Conservation (phyloP, 306 rosid species). For the Quercus berberidifolia region DNA sequence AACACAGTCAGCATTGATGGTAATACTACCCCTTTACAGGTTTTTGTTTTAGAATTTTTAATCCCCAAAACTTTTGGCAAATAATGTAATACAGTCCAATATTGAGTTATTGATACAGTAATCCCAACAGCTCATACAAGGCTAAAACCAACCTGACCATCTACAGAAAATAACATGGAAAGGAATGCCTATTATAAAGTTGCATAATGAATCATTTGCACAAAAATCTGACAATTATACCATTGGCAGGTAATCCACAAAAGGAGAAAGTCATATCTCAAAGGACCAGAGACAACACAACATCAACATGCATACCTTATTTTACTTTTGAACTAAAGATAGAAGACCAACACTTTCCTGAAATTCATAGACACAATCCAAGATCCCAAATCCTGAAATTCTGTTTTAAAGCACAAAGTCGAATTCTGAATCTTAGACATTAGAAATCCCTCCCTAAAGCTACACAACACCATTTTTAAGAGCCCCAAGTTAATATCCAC, state of each 20-base stretch:
- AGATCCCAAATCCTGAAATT: slow-evolving; percentile 4
- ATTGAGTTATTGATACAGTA: too few relatives aligned
- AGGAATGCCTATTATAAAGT: not conserved
- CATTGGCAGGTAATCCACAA: not conserved
- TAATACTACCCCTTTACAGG: not conserved
- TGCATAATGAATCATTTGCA: not conserved
- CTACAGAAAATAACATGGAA: not conserved
- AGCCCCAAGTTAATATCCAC: slow-evolving; percentile 25
- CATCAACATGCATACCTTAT: not conserved
- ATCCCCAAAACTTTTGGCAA: not conserved
- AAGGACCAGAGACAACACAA: not conserved
- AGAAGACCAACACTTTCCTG: not conserved
- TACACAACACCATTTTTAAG: slow-evolving; percentile 26
- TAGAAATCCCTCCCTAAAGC: slow-evolving; percentile 16
- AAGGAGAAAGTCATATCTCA: not conserved
- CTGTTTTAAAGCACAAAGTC: slow-evolving; percentile 7
- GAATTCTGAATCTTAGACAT: slow-evolving; percentile 24
- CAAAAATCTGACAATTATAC: not conserved
- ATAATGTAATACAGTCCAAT: too few relatives aligned
- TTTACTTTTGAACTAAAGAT: not conserved
- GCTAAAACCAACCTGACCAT: not conserved
- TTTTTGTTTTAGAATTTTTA: not conserved
- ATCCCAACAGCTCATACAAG: too few relatives aligned
- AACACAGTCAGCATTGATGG: too few relatives aligned
- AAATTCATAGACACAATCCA: not conserved